Evolutionary conservation across 2,329 filamentous ascomycete species (phyloP), one percentile per base, ranked within the genome.

Genomic region (Diaporthe ilicicola): DNA sequence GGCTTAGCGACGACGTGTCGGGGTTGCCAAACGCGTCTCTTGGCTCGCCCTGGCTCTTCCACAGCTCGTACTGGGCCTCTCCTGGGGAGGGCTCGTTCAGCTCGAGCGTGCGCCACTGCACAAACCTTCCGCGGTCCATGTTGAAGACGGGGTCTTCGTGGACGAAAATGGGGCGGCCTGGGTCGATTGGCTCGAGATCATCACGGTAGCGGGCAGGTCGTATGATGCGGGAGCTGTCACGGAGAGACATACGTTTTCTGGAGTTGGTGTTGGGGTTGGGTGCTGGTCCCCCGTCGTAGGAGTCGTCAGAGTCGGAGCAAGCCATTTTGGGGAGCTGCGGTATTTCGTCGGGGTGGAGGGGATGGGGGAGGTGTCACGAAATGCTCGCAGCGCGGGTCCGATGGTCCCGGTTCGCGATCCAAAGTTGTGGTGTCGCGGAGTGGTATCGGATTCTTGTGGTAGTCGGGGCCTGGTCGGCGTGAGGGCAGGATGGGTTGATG

Each of bases 111-210:
- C 75, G 74, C 53, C 77, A 76, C 17, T 75, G 73, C 55, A 75
- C 75, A 53, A 76, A 69, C 37, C 50, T 37, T 24, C 76, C 61
- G 34, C 79, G 75, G 22, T 73, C 74, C 3, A 71, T 71, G 64
- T 78, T 75, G 67, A 77, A 81, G 24, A 74, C 42, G 13, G 76
- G 70, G 39, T 74, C 73, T 1, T 74, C 74, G 46, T 77, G 73
- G 10, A 72, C 70, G 59, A 75, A 77, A 42, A 34, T 42, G 1
- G 75, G 71, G n/a, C 74, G 66, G n/a, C 55, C 29, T 17, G 59
- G 48, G 51, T 69, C 67, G 24, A 17, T 39, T 24, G 59, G 59
- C 4, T 67, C 73, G 13, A 74, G 55, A 32, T 76, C 73, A 22
- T 79, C 76, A 15, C 69, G 67, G 53, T 81, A 80, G 1, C 74